These are phyloP conservation scores for Fusarium tricinctum DNA, from an alignment of 2,329 filamentous ascomycete species.

Conservation along the genomic window DNA sequence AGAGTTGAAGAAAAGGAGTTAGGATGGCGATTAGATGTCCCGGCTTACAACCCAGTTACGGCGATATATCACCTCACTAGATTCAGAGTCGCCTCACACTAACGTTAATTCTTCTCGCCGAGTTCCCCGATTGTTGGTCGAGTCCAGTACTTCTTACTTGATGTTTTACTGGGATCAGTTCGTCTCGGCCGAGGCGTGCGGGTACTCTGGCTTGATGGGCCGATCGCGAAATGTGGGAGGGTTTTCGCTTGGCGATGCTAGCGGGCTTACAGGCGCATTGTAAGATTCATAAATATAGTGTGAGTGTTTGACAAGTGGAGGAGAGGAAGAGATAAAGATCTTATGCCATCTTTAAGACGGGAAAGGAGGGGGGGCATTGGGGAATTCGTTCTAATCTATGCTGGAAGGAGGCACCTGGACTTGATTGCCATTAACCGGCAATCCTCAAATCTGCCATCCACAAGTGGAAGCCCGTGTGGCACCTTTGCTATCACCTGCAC, in stretches of 20 bases:
- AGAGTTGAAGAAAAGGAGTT: conserved; percentile 11
- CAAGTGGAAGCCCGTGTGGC: conserved; percentile 23
- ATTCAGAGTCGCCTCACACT: conserved; percentile 39
- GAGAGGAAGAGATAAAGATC: conserved; percentile 16
- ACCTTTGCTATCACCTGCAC: conserved; percentile 36
- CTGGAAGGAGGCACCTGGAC: conserved; percentile 20
- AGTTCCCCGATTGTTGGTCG: conserved; percentile 21
- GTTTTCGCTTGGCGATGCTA: conserved; percentile 40
- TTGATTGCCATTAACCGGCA: conserved; percentile 15
- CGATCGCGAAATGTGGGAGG: conserved; percentile 26
- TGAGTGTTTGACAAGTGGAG: background rate
- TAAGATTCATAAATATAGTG: background rate
- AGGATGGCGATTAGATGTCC: background rate
- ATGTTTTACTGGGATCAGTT: conserved; percentile 25
- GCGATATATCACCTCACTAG: conserved; percentile 32
- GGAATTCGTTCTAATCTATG: conserved; percentile 9
- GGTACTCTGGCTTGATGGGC: conserved; percentile 23
- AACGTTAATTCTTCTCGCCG: conserved; percentile 10
- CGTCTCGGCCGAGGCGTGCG: conserved; percentile 17
- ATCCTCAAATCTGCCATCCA: conserved; percentile 15
- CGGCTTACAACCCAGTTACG: background rate
- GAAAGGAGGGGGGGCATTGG: conserved; percentile 8
- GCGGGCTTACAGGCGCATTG: conserved; percentile 9
- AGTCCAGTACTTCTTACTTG: conserved; percentile 32
- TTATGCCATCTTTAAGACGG: conserved; percentile 1